phyloP scores from a whole-genome alignment of 305 asterid species.

The Salvia sclarea region DNA sequence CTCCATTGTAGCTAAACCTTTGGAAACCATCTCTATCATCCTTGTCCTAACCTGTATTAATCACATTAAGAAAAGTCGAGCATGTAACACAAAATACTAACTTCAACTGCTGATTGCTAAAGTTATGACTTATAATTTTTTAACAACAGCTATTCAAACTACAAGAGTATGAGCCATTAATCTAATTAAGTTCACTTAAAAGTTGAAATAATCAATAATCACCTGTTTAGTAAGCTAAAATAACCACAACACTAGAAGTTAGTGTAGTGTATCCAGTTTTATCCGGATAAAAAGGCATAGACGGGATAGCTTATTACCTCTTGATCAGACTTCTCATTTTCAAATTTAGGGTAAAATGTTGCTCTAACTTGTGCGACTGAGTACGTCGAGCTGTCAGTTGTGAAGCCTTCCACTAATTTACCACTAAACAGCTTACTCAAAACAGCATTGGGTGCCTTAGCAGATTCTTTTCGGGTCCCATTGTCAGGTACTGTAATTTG shows the following conservation, averaged over 20 bases:
- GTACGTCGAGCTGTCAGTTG: slow-evolving; percentile 71
- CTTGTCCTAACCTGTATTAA: slow-evolving; percentile 69
- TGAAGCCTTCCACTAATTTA: slow-evolving; percentile 62
- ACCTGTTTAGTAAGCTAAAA: slow-evolving; percentile 15
- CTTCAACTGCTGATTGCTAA: slow-evolving; percentile 19
- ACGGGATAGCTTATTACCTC: slow-evolving; percentile 63
- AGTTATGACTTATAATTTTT: not conserved
- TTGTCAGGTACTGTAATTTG: slow-evolving; percentile 29
- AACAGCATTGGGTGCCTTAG: slow-evolving; percentile 42
- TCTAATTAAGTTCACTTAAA: slow-evolving; percentile 25
- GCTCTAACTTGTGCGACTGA: slow-evolving; percentile 81
- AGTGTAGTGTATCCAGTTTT: slow-evolving; percentile 20
- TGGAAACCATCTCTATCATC: slow-evolving; percentile 92
- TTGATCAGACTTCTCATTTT: slow-evolving; percentile 95
- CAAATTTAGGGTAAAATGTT: slow-evolving; percentile 96
- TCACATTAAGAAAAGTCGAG: slow-evolving; percentile 25
- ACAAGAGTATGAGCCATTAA: slow-evolving; percentile 6
- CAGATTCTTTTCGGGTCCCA: slow-evolving; percentile 41
- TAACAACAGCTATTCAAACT: slow-evolving; percentile 5
- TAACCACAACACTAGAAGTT: not conserved
- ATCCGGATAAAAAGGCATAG: slow-evolving; percentile 23
- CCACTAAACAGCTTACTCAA: slow-evolving; percentile 58
- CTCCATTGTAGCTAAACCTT: slow-evolving; percentile 90
- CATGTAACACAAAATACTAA: slow-evolving; percentile 10
- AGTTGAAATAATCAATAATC: slow-evolving; percentile 16